Evolutionary conservation across 1,139 yeast species (phyloP).

Genomic region (Meyerozyma guilliermondii): DNA sequence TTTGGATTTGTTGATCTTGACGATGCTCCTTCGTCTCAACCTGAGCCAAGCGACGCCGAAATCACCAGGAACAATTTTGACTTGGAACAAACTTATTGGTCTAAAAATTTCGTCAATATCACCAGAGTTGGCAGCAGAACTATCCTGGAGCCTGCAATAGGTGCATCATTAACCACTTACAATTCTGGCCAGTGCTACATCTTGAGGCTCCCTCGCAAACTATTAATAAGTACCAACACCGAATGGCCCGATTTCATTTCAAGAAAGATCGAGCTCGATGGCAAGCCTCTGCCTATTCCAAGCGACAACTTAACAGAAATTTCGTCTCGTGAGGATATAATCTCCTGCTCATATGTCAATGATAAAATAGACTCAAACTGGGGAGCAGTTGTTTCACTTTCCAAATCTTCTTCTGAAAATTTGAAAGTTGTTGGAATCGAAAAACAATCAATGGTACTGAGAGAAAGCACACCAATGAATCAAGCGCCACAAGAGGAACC

Average conservation of each 20-base stretch:
- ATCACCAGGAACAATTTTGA: neutral
- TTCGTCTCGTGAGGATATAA: neutral
- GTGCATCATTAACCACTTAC: neutral
- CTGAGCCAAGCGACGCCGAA: neutral
- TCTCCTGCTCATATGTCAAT: neutral
- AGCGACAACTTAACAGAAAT: neutral
- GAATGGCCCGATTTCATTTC: constrained; percentile 3
- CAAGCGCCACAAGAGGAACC: neutral
- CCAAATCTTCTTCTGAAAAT: neutral
- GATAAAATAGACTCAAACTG: neutral
- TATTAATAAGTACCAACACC: neutral
- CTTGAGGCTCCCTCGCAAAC: neutral
- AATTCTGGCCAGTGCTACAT: neutral
- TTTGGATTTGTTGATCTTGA: constrained; percentile 34
- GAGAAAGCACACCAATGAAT: constrained; percentile 7
- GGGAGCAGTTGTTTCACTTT: neutral
- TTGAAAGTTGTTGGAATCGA: constrained; percentile 4
- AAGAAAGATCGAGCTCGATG: constrained; percentile 6
- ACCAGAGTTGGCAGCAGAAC: neutral
- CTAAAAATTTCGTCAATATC: neutral
- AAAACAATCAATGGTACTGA: constrained; percentile 10
- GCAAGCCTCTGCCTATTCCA: constrained; percentile 4
- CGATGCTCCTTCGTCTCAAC: constrained; percentile 7
- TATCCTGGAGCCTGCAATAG: neutral
- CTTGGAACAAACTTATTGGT: neutral